These are phyloP conservation scores for Uronychia binucleata DNA, from an alignment of 73 alveolate species.

Conservation along the genomic window DNA sequence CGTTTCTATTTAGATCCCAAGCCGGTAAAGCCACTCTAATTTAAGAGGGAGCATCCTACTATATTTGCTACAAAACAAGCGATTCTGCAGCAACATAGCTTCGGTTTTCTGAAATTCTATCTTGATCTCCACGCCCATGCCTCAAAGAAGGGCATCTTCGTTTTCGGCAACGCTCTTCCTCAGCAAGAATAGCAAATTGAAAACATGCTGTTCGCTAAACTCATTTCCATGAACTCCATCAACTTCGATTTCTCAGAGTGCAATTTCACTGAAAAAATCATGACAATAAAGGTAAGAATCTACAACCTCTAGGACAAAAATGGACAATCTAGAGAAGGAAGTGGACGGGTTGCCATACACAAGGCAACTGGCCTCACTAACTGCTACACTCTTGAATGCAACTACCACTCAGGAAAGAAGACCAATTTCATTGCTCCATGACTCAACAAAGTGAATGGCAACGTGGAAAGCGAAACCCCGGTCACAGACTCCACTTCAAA, in stretches of 20 bases:
- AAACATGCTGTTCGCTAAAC: conserved; percentile 84
- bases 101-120: conserved; percentile 81
- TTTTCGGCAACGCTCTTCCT: conserved; percentile 90
- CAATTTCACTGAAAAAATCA: conserved; percentile 79
- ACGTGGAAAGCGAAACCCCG: conserved; percentile 37
- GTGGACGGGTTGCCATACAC: conserved; percentile 96
- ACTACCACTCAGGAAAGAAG: conserved; percentile 75
- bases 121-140: conserved; percentile 98
- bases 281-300: conserved; percentile 89
- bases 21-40: too few relatives aligned
- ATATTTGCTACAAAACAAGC: conserved; percentile 87
- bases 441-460: conserved; percentile 25
- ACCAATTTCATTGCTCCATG: conserved; percentile 25
- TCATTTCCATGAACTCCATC: conserved; percentile 87
- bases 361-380: conserved; percentile 85
- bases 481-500: conserved; percentile 43
- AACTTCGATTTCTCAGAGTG: conserved; percentile 93
- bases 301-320: too few relatives aligned
- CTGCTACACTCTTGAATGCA: conserved; percentile 97
- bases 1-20: conserved; percentile 90
- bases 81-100: conserved; percentile 64
- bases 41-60: conserved; percentile 82
- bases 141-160: conserved; percentile 91
- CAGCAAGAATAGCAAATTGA: conserved; percentile 73
- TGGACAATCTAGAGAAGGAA: conserved; percentile 93